phyloP scores from a whole-genome alignment of 1,284 basidiomycete species.

The Irpex lacteus region DNA sequence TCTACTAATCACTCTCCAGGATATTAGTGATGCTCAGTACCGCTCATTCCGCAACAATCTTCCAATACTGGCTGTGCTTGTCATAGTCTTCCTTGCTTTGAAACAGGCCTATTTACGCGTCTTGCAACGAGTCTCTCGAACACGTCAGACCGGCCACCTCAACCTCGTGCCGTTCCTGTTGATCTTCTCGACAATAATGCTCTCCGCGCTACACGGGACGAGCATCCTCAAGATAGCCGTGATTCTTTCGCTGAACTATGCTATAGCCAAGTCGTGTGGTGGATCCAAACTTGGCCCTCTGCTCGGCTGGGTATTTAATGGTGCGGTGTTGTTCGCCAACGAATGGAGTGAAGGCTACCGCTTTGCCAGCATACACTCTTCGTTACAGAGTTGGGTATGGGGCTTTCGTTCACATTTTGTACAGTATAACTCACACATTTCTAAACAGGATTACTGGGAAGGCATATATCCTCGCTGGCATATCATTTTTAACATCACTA shows the following conservation, averaged over 20 bases:
- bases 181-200: constrained; percentile 59
- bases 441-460: constrained; percentile 59
- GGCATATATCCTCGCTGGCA: constrained; percentile 89
- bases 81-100: constrained; percentile 42
- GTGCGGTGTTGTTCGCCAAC: constrained; percentile 72
- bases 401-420: constrained; percentile 30
- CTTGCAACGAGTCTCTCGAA: neutral
- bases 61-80: constrained; percentile 54
- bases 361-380: constrained; percentile 56
- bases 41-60: constrained; percentile 79
- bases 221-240: constrained; percentile 77
- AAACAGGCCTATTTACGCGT: constrained; percentile 34
- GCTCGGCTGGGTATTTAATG: constrained; percentile 79
- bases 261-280: constrained; percentile 49
- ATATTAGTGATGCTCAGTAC: constrained; percentile 86
- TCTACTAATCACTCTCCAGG: constrained; percentile 41
- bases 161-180: constrained; percentile 27
- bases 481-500: constrained; percentile 94
- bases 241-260: constrained; percentile 74
- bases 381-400: constrained; percentile 37
- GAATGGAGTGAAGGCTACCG: constrained; percentile 78
- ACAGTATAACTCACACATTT: neutral
- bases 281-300: constrained; percentile 45
- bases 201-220: constrained; percentile 84
- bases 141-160: constrained; percentile 10